Base-by-base conservation (phyloP, 225 moss, liverwort and hornwort genomes). In the Polytrichum formosum region DNA sequence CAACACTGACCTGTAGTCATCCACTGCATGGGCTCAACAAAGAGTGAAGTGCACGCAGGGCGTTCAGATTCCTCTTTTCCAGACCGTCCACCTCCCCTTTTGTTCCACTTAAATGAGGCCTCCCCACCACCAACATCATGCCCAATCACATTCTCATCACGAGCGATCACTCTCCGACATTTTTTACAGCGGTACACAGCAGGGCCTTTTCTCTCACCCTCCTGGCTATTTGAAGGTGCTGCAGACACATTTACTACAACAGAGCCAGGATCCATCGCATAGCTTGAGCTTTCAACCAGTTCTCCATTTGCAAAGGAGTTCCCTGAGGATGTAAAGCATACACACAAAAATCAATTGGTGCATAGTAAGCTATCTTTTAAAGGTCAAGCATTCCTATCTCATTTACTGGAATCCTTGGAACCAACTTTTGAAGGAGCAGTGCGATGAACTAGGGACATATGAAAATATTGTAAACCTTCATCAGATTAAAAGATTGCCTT, bases 21-120 rank as follows among this genome's bases (percentile, higher is more conserved):
- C 94, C 94, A 98, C 64, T 88, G 91, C 92, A 98, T 90, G 26
- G 97, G 97, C 72, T 98, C 97, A 56, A 98, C 94, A 79, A 98
- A 98, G 61, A 94, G 78, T 7, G 97, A 98, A 16, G 97, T 91
- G 84, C 97, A 98, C 26, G 76, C 83, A 5, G 92, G 89, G 88
- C 73, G 83, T 65, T 91, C 86, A 54, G 79, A 76, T 19, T 88
- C 82, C 69, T 80, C 82, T 77, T 80, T 85, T 61, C 80, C 77
- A 55, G 65, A 66, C 22, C 74, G 80, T 76, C 87, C 83, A 19
- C 72, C 72, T 31, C 82, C 92, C 63, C 87, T 86, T 76, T 92
- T 91, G 56, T 83, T 90, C 74, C 84, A 77, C 77, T 81, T 94
- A 81, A 98, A 98, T 19, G 83, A 80, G 66, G 90, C 64, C 73